These are phyloP conservation scores for Eucalyptus melliodora DNA, from an alignment of 345 rosid species.

Conservation along the genomic window DNA sequence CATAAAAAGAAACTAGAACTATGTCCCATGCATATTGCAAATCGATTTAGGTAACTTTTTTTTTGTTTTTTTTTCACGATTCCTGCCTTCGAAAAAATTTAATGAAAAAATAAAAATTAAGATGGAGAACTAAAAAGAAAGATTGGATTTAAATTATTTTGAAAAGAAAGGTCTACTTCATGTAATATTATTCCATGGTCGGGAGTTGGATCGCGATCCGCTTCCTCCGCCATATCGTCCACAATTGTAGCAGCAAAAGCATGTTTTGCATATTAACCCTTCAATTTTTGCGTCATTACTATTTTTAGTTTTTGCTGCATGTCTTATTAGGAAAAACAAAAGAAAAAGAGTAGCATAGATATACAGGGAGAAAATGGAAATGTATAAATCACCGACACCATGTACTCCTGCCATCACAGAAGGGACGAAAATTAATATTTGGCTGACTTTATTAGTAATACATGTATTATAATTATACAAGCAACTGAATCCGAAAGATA, in stretches of 20 bases:
- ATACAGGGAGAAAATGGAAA: background rate
- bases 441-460: background rate
- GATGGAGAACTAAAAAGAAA: background rate
- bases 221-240: background rate
- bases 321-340: background rate
- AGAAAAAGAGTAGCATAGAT: background rate
- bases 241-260: background rate
- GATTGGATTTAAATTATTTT: background rate
- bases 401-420: background rate
- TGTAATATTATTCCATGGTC: background rate
- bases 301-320: background rate
- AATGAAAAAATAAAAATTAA: background rate
- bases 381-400: background rate
- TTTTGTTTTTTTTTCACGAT: background rate
- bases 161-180: background rate
- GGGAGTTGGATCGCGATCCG: background rate
- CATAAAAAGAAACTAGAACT: background rate
- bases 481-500: background rate
- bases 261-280: background rate
- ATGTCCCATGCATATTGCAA: background rate
- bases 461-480: background rate
- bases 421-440: background rate
- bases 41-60: background rate
- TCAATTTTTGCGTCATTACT: background rate
- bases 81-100: background rate